Evolutionary conservation across 2,329 filamentous ascomycete genomes (phyloP).

Genomic region (Pestalotiopsis sp.): DNA sequence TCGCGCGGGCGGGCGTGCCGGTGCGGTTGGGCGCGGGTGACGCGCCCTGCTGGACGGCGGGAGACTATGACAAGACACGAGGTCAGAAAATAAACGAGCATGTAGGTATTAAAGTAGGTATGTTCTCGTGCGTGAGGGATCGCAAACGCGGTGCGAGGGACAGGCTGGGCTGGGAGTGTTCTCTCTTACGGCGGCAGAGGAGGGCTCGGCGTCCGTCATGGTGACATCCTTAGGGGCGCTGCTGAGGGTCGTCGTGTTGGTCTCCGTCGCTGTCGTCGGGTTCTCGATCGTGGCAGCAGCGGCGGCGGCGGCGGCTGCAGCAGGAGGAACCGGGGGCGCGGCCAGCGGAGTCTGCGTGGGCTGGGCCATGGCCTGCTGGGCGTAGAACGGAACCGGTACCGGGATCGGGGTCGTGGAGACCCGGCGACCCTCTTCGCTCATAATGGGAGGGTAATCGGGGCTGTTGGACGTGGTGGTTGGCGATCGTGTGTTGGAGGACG

Average conservation of each 20-base stretch:
- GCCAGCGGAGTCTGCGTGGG: constrained; percentile 15
- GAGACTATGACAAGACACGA: not conserved
- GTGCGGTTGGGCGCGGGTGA: constrained; percentile 33
- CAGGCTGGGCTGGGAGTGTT: not conserved
- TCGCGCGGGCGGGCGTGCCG: constrained; percentile 48
- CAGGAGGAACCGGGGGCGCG: constrained; percentile 25
- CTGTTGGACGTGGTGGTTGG: not conserved
- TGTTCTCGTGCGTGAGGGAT: not conserved
- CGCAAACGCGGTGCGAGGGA: not conserved
- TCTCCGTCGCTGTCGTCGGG: constrained; percentile 14
- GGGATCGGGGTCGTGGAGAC: constrained; percentile 19
- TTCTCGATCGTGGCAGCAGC: not conserved
- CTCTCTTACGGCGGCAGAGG: constrained; percentile 36
- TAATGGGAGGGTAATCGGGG: not conserved
- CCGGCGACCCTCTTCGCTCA: constrained; percentile 15
- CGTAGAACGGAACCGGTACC: constrained; percentile 13
- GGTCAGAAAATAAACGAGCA: not conserved
- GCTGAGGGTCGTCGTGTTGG: constrained; percentile 9
- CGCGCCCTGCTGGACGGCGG: constrained; percentile 25
- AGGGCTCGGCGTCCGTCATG: constrained; percentile 48
- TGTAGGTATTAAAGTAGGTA: not conserved
- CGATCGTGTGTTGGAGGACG: not conserved
- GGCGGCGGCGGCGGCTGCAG: constrained; percentile 16
- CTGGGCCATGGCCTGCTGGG: not conserved
- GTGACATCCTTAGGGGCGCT: constrained; percentile 35